These are phyloP conservation scores for Collybia sp. DNA, from an alignment of 768 basidiomycete species.

Conservation along the genomic window DNA sequence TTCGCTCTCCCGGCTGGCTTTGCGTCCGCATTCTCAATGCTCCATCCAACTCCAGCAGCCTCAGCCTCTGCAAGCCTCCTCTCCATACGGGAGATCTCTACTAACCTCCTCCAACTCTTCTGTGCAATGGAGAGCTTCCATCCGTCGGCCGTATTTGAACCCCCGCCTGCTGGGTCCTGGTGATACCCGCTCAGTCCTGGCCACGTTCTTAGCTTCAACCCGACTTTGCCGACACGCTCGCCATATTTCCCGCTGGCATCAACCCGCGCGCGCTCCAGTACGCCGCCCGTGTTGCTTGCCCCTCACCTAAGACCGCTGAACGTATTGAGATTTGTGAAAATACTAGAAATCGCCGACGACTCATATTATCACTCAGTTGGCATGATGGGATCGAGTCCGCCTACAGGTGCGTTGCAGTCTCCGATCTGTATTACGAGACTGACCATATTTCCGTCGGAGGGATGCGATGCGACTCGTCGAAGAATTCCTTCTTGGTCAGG, in stretches of 20 bases:
- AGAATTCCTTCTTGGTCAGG: no score
- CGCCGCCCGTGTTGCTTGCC: conserved; percentile 15
- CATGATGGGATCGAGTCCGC: no score
- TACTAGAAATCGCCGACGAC: no score
- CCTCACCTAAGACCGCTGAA: no score
- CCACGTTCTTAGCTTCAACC: conserved; percentile 33
- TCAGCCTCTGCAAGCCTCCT: conserved; percentile 5
- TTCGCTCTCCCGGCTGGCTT: conserved; percentile 36
- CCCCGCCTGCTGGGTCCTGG: conserved; percentile 25
- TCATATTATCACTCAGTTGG: no score
- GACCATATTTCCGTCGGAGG: no score
- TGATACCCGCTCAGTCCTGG: conserved; percentile 41
- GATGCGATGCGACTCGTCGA: no score
- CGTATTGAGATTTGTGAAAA: no score
- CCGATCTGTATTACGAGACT: no score
- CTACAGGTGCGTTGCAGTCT: no score
- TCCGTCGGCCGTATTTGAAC: conserved; percentile 29
- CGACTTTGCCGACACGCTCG: conserved; percentile 23
- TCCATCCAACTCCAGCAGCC: conserved; percentile 49
- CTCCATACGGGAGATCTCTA: conserved; percentile 16
- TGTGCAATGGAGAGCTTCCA: conserved; percentile 38
- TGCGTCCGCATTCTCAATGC: conserved; percentile 37
- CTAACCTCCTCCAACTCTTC: conserved; percentile 26
- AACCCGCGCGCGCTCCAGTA: conserved; percentile 18
- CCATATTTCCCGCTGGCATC: conserved; percentile 20